Base-by-base conservation (phyloP, 768 basidiomycete genomes). In the Obba rivulosa region DNA sequence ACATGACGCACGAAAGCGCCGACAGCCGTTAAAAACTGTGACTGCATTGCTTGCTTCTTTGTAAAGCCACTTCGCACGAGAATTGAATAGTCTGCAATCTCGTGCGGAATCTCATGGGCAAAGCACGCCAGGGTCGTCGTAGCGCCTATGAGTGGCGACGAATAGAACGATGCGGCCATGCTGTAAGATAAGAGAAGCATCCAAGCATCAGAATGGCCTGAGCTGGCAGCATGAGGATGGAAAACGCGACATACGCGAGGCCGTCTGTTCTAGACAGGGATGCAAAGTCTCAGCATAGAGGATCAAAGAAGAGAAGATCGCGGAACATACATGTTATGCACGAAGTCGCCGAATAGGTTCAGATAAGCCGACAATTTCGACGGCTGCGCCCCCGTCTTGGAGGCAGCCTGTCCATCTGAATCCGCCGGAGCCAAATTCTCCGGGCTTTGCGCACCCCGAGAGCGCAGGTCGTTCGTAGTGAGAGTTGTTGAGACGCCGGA, bases 1-100 rank as follows among this genome's bases (percentile, higher is more conserved):
- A 48, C 28, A 63, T 57, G 63, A 76, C 86, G 69, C 63, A 93
- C 88, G 68, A 95, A 94, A 41, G 92, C 92, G 40, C 92, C 92
- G 46, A 93, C 75, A 22, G 92, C 92, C 28, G 92, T 95, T 49
- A 93, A 62, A 67, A 93, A 94, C 62, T 95, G 92, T 25, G 87
- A 89, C 59, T 86, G 85, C 92, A 95, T 93, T 2, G 92, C 92
- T 63, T 94, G 90, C 56, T 70, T 74, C 67, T 95, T 95, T 22
- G 85, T 88, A 63, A 94, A 93, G 3, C 92, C 92, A 57, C 87
- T 90, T 36, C 87, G 83, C 41, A 93, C 80, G 31, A 93, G 72
- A 56, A 94, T 93, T n/a, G 89, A 92, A 61, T 93, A 94, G 64
- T 94, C 92, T n/a, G 92, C 92, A 53, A 95, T 94, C 74, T 95